Percentiles rank a stretch among this genome's conserved stretches.
phyloP scores from a whole-genome alignment of 495 filamentous ascomycete genomes.

The Aspergillus funiculosus region DNA sequence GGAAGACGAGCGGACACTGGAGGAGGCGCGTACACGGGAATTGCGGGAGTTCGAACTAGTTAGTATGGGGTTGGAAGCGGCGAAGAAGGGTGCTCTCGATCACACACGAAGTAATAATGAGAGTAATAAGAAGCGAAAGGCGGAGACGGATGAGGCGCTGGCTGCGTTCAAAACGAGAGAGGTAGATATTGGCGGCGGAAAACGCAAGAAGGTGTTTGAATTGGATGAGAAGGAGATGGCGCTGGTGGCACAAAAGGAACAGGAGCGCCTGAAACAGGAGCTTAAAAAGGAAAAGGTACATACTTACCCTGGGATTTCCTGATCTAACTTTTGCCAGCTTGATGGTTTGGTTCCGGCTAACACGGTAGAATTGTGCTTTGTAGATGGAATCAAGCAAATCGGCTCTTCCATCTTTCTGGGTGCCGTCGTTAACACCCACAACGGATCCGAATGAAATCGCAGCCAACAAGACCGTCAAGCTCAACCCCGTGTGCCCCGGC shows the following conservation, averaged over 20 bases:
- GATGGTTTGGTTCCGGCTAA: conserved; percentile 3
- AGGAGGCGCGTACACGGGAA: conserved; percentile 32
- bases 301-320: not conserved
- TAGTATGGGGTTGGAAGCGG: conserved; percentile 38
- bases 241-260: conserved; percentile 63
- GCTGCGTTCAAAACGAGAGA: conserved; percentile 53
- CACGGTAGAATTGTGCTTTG: not conserved
- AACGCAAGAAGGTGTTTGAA: conserved; percentile 55
- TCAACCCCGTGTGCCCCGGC: conserved; percentile 73
- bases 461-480: conserved; percentile 57
- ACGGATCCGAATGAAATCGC: conserved; percentile 45
- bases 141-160: conserved; percentile 22
- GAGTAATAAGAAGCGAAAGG: conserved; percentile 26
- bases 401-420: conserved; percentile 89
- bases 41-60: conserved; percentile 38
- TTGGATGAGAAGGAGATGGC: conserved; percentile 75
- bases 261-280: conserved; percentile 58
- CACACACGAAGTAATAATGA: conserved; percentile 9
- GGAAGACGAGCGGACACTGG: conserved; percentile 34
- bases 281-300: conserved; percentile 70
- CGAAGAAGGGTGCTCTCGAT: conserved; percentile 8
- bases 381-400: conserved; percentile 53
- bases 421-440: conserved; percentile 74
- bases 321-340: not conserved
- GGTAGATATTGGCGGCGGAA: conserved; percentile 51